phyloP scores from a whole-genome alignment of 2,329 filamentous ascomycete species.

The Diplodia sapinea region DNA sequence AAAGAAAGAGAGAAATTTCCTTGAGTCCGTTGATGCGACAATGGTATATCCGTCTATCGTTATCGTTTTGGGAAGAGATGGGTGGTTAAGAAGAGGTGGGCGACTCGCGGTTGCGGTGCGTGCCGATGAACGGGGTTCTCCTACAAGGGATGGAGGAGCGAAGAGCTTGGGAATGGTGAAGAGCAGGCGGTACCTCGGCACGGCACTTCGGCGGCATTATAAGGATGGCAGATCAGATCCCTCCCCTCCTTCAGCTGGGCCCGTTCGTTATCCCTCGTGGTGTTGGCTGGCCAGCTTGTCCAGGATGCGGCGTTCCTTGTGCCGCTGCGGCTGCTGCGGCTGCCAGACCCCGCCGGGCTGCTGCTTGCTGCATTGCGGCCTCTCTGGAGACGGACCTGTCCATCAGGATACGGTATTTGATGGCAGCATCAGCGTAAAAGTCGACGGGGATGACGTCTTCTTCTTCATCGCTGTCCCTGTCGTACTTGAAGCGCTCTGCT shows the following conservation, averaged over 20 bases:
- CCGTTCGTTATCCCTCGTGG: constrained; percentile 24
- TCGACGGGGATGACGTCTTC: constrained; percentile 77
- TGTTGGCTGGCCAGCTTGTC: constrained; percentile 35
- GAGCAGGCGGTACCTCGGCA: constrained; percentile 7
- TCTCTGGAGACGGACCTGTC: constrained; percentile 39
- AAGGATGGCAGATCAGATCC: background rate
- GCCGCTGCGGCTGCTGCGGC: constrained; percentile 35
- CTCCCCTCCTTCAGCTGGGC: constrained; percentile 17
- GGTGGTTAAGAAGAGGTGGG: background rate
- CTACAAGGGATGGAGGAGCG: background rate
- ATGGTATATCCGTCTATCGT: constrained; percentile 30
- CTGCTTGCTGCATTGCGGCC: constrained; percentile 47
- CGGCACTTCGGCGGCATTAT: constrained; percentile 15
- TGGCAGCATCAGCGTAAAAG: constrained; percentile 64
- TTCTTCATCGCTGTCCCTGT: constrained; percentile 82
- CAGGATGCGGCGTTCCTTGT: constrained; percentile 38
- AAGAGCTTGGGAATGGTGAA: constrained; percentile 14
- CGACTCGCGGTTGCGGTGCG: background rate
- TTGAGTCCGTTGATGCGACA: constrained; percentile 5
- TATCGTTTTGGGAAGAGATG: constrained; percentile 12
- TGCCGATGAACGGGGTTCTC: background rate
- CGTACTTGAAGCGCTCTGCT: constrained; percentile 73
- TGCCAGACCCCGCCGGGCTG: constrained; percentile 22
- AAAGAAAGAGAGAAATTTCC: background rate
- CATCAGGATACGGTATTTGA: constrained; percentile 62